These are phyloP conservation scores for Basidiobolus meristosporus DNA, from an alignment of 371 early-diverging fungal genomes.

Conservation along the genomic window DNA sequence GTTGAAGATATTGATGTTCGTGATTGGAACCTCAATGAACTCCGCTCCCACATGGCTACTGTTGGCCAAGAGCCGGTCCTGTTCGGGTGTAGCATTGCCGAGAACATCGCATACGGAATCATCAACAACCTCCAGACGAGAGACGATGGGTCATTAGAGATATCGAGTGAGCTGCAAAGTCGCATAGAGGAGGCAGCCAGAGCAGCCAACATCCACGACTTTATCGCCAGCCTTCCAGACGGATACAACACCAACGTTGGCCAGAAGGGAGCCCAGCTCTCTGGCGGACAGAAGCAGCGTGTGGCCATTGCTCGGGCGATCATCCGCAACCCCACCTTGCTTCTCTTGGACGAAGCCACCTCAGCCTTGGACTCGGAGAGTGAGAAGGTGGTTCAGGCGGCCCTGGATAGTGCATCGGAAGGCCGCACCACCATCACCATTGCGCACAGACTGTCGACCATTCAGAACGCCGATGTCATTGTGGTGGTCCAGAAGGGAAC, in stretches of 20 bases:
- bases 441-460: constrained; percentile 49
- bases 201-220: constrained; percentile 45
- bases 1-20: constrained; percentile 47
- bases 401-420: constrained; percentile 50
- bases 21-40: constrained; percentile 24
- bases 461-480: constrained; percentile 58
- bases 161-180: no score
- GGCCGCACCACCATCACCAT: constrained; percentile 49
- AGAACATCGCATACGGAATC: constrained; percentile 58
- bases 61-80: constrained; percentile 79
- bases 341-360: constrained; percentile 94
- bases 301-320: constrained; percentile 28
- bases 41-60: constrained; percentile 45
- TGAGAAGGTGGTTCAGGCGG: constrained; percentile 78
- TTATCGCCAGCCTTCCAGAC: constrained; percentile 30
- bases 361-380: constrained; percentile 78
- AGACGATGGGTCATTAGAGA: no score
- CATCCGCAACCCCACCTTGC: constrained; percentile 64
- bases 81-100: constrained; percentile 56
- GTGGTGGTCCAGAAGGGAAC: constrained; percentile 52
- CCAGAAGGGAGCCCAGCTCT: constrained; percentile 32
- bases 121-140: constrained; percentile 22
- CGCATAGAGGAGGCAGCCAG: constrained; percentile 25
- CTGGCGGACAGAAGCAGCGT: constrained; percentile 40
- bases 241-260: constrained; percentile 59